Evolutionary conservation across 176 grass and related monocot species (phyloP).

Genomic region (Avena insularis): DNA sequence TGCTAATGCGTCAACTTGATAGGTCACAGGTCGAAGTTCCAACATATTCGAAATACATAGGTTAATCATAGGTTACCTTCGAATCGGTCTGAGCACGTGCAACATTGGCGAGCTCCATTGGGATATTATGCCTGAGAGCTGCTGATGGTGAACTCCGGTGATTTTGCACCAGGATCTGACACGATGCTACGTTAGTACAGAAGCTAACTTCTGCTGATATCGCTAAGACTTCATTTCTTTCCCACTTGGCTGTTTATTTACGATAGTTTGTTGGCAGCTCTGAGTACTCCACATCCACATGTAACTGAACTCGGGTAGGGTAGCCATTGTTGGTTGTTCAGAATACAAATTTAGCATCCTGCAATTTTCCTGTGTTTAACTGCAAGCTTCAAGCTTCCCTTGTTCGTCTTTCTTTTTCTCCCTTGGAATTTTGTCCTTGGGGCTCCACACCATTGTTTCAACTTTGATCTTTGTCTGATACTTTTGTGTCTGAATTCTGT

Average conservation of each 20-base stretch:
- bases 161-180: slow-evolving; percentile 25
- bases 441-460: background rate
- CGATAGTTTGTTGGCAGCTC: background rate
- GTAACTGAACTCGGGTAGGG: background rate
- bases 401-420: background rate
- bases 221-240: slow-evolving; percentile 28
- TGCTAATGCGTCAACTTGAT: background rate
- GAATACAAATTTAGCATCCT: slow-evolving; percentile 30
- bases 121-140: background rate
- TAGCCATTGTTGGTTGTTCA: slow-evolving; percentile 26
- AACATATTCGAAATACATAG: background rate
- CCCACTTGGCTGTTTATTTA: background rate
- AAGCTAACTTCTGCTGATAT: slow-evolving; percentile 47
- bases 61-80: background rate
- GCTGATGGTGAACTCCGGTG: background rate
- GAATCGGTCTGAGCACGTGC: background rate
- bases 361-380: background rate
- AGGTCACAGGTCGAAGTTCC: background rate
- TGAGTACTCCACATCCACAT: background rate
- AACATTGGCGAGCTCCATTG: background rate
- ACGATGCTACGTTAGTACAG: slow-evolving; percentile 48
- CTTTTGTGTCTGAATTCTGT: background rate
- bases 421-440: background rate
- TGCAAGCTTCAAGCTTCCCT: background rate
- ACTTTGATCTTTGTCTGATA: background rate